phyloP scores from a whole-genome alignment of 1,284 basidiomycete species.

The Bjerkandera adusta region DNA sequence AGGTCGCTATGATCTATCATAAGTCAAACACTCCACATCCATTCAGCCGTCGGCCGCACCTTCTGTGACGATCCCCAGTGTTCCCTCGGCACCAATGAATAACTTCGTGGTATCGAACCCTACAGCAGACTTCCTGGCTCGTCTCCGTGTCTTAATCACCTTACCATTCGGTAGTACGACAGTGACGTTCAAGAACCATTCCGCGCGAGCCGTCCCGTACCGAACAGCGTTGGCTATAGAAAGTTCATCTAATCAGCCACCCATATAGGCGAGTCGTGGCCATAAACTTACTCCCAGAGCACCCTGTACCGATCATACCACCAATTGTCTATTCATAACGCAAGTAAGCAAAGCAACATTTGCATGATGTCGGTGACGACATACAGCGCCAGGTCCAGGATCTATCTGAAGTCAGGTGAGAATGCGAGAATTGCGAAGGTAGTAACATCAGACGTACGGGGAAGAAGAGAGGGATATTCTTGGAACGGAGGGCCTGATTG shows the following conservation, averaged over 20 bases:
- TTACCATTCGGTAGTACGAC: slow-evolving; percentile 79
- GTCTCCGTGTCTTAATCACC: slow-evolving; percentile 75
- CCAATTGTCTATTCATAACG: slow-evolving; percentile 43
- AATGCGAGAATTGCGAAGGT: background rate
- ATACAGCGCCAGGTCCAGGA: slow-evolving; percentile 51
- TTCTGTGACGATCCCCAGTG: slow-evolving; percentile 79
- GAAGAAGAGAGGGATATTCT: slow-evolving; percentile 69
- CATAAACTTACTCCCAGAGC: slow-evolving; percentile 47
- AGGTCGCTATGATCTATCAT: slow-evolving; percentile 64
- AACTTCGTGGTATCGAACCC: slow-evolving; percentile 79
- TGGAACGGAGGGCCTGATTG: slow-evolving; percentile 70
- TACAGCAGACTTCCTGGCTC: slow-evolving; percentile 73
- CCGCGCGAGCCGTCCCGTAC: slow-evolving; percentile 75
- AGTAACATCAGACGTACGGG: slow-evolving; percentile 46
- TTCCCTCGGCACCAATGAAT: slow-evolving; percentile 85
- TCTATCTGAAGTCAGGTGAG: slow-evolving; percentile 37
- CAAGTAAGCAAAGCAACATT: background rate
- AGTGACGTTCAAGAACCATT: slow-evolving; percentile 72
- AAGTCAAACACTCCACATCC: too few relatives aligned
- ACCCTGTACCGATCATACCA: slow-evolving; percentile 56
- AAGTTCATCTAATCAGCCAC: slow-evolving; percentile 2
- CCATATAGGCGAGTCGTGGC: background rate
- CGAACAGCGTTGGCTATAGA: slow-evolving; percentile 74
- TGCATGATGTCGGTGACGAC: slow-evolving; percentile 16
- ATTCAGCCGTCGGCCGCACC: slow-evolving; percentile 39